These are phyloP conservation scores for Neonectria neomacrospora DNA, from an alignment of 2,329 filamentous ascomycete genomes.

Conservation along the genomic window DNA sequence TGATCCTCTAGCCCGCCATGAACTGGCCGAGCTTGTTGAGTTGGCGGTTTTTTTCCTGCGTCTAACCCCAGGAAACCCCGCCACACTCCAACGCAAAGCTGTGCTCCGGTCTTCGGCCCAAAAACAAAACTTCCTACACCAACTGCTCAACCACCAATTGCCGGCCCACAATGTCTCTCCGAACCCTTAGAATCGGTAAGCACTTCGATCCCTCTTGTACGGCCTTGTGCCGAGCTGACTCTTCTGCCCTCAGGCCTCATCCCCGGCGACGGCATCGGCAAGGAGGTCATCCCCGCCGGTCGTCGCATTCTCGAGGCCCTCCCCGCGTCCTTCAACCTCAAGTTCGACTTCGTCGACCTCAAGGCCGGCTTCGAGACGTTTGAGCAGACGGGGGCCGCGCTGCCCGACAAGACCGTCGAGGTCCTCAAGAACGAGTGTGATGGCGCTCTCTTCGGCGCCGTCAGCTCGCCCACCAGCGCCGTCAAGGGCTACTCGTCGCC, in stretches of 20 bases:
- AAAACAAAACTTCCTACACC: conserved; percentile 38
- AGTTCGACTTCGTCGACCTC: conserved; percentile 94
- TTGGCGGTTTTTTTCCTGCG: not conserved
- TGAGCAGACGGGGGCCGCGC: conserved; percentile 85
- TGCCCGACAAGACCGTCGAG: conserved; percentile 91
- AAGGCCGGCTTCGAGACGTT: conserved; percentile 95
- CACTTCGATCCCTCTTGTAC: not conserved
- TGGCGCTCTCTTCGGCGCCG: conserved; percentile 94
- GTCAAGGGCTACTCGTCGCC: conserved; percentile 97
- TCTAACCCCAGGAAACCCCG: conserved; percentile 8
- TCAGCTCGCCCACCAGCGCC: conserved; percentile 88
- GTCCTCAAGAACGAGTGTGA: conserved; percentile 92
- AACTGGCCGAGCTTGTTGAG: not conserved
- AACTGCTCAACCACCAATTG: conserved; percentile 38
- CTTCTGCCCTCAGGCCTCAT: conserved; percentile 78
- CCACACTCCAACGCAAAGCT: conserved; percentile 17
- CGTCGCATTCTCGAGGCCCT: conserved; percentile 92
- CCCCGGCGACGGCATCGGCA: conserved; percentile 97
- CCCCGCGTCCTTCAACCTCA: conserved; percentile 87
- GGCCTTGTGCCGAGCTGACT: conserved; percentile 4
- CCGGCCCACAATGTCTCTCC: conserved; percentile 52
- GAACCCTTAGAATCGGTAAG: conserved; percentile 56
- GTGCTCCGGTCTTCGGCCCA: conserved; percentile 43
- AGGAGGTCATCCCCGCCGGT: conserved; percentile 96
- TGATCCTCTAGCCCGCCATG: not conserved